Conservation (phyloP, 352 stramenopile genomes). For the Thalassiosira hispida region DNA sequence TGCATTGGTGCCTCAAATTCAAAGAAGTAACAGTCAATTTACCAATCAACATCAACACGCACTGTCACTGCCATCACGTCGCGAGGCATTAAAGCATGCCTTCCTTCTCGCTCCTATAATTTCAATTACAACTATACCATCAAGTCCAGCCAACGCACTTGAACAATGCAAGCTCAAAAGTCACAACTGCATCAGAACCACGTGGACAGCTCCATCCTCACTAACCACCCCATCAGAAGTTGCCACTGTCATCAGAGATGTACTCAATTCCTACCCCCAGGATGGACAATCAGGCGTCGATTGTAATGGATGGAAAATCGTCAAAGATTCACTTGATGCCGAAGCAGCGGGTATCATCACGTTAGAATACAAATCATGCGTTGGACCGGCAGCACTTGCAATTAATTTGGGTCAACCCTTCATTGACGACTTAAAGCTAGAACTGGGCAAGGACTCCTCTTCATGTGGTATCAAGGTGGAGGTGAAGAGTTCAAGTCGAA, state of each 20-base stretch:
- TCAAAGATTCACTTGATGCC: constrained; percentile 24
- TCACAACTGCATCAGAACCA: constrained; percentile 66
- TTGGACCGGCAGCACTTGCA: constrained; percentile 47
- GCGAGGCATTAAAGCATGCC: background rate
- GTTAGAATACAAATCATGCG: constrained; percentile 57
- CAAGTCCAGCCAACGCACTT: constrained; percentile 44
- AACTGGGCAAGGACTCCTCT: constrained; percentile 30
- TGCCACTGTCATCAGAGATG: constrained; percentile 21
- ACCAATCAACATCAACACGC: too few species aligned
- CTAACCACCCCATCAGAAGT: constrained; percentile 7
- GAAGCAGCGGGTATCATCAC: constrained; percentile 9
- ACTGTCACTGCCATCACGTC: constrained; percentile 1
- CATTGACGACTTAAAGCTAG: constrained; percentile 75
- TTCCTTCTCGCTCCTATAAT: background rate
- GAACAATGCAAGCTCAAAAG: constrained; percentile 51
- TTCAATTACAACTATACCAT: background rate
- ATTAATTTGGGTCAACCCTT: constrained; percentile 79
- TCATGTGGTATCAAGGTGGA: constrained; percentile 33
- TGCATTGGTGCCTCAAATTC: constrained; percentile 3
- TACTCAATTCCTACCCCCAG: constrained; percentile 51
- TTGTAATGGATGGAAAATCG: constrained; percentile 38
- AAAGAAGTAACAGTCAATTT: background rate
- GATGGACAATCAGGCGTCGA: constrained; percentile 40
- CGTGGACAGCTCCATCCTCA: constrained; percentile 52
- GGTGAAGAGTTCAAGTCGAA: constrained; percentile 58